These are phyloP conservation scores for Xylaria sp. DNA, from an alignment of 2,329 filamentous ascomycete species.

Conservation along the genomic window DNA sequence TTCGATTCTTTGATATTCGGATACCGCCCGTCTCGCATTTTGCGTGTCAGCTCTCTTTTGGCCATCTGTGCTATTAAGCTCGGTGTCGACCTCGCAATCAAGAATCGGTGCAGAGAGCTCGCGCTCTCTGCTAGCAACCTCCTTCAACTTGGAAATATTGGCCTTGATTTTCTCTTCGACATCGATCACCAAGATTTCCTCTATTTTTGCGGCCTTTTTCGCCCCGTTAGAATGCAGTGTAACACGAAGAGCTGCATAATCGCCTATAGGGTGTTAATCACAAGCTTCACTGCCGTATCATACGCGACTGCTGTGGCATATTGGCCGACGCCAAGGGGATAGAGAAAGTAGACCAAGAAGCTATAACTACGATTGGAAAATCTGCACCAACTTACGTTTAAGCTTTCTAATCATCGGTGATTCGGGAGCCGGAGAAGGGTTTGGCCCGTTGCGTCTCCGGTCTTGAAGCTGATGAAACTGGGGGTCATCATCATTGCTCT, in stretches of 20 bases:
- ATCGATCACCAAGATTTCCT: conserved; percentile 34
- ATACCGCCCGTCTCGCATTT: conserved; percentile 34
- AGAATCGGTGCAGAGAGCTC: conserved; percentile 39
- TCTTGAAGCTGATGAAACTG: conserved; percentile 19
- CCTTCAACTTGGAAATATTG: conserved; percentile 34
- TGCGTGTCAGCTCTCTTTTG: conserved; percentile 31
- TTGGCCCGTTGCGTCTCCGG: conserved; percentile 11
- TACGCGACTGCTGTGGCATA: neutral
- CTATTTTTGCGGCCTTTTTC: conserved; percentile 38
- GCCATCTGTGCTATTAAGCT: conserved; percentile 37
- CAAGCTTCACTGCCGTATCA: neutral
- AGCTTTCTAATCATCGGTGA: conserved; percentile 40
- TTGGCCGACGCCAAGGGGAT: neutral
- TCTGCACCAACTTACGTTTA: conserved; percentile 33
- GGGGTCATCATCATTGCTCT: conserved; percentile 27
- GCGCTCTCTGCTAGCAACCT: conserved; percentile 33
- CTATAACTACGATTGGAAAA: neutral
- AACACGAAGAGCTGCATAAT: conserved; percentile 44
- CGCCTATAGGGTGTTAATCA: conserved; percentile 38
- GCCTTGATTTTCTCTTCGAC: conserved; percentile 36
- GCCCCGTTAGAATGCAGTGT: conserved; percentile 45
- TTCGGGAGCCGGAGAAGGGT: conserved; percentile 38
- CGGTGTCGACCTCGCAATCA: conserved; percentile 41
- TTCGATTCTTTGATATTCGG: conserved; percentile 37
- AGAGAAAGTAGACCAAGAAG: neutral